These are phyloP conservation scores for Heliamphora exappendiculata DNA, from an alignment of 148 eudicot species.

Conservation along the genomic window DNA sequence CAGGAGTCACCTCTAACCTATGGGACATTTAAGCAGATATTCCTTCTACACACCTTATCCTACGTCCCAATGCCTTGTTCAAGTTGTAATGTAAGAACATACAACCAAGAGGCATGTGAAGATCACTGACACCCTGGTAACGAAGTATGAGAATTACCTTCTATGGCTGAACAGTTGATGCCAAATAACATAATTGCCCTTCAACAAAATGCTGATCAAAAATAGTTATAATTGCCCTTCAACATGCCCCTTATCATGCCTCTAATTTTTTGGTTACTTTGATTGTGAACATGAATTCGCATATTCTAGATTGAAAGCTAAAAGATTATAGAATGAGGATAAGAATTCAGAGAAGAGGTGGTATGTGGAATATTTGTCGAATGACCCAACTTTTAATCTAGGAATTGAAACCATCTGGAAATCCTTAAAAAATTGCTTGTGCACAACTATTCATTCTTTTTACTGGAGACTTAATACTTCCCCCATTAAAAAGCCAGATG, in stretches of 20 bases:
- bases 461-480: neutral
- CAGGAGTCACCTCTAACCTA: neutral
- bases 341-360: neutral
- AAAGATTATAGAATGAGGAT: neutral
- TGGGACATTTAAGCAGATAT: neutral
- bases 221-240: neutral
- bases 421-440: neutral
- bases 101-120: neutral
- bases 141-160: neutral
- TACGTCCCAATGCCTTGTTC: neutral
- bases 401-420: too few relatives aligned
- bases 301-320: neutral
- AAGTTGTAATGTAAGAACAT: neutral
- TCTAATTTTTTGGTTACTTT: neutral
- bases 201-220: neutral
- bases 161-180: neutral
- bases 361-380: too few relatives aligned
- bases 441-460: neutral
- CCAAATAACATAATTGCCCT: neutral
- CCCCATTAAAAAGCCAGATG: neutral
- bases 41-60: neutral
- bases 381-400: too few relatives aligned
- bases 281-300: neutral
- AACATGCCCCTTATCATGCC: neutral
- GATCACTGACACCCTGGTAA: neutral